Evolutionary conservation across 768 basidiomycete species (phyloP).

Genomic region (Tricholoma flavovirens): DNA sequence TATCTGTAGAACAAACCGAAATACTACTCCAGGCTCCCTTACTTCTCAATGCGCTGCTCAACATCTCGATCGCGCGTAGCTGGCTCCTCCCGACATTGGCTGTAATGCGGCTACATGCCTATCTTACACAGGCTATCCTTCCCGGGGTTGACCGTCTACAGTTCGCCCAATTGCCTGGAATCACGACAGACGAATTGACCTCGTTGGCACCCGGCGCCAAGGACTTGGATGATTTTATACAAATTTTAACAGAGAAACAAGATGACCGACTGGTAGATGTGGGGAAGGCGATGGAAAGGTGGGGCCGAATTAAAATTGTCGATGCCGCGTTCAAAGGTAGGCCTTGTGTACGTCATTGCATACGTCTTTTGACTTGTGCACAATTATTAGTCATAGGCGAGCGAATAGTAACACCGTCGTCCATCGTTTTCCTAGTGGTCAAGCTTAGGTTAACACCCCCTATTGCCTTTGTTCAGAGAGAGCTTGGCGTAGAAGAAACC

Average conservation of each 20-base stretch:
- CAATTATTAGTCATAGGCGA: constrained; percentile 75
- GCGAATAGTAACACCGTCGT: constrained; percentile 76
- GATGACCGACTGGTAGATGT: constrained; percentile 47
- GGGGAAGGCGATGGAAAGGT: constrained; percentile 59
- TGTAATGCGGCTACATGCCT: constrained; percentile 78
- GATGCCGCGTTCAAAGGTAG: constrained; percentile 83
- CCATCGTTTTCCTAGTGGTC: constrained; percentile 82
- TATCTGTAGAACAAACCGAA: constrained; percentile 56
- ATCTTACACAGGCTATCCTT: constrained; percentile 77
- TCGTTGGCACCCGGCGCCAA: constrained; percentile 29
- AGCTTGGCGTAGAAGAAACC: constrained; percentile 41
- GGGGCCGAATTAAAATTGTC: constrained; percentile 75
- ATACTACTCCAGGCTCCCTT: constrained; percentile 68
- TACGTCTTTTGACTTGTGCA: neutral
- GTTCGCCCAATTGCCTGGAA: constrained; percentile 76
- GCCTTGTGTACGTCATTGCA: constrained; percentile 8
- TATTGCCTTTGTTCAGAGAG: constrained; percentile 28
- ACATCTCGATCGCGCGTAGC: constrained; percentile 77
- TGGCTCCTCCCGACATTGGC: constrained; percentile 81
- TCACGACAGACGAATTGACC: constrained; percentile 48
- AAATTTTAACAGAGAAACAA: constrained; percentile 43
- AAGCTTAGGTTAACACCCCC: constrained; percentile 74
- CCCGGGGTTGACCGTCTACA: constrained; percentile 44
- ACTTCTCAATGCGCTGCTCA: constrained; percentile 75
- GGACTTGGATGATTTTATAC: constrained; percentile 41